Evolutionary conservation across 129 eudicot genomes (phyloP), one percentile per base, ranked within the genome.

Genomic region (Artemisia annua): DNA sequence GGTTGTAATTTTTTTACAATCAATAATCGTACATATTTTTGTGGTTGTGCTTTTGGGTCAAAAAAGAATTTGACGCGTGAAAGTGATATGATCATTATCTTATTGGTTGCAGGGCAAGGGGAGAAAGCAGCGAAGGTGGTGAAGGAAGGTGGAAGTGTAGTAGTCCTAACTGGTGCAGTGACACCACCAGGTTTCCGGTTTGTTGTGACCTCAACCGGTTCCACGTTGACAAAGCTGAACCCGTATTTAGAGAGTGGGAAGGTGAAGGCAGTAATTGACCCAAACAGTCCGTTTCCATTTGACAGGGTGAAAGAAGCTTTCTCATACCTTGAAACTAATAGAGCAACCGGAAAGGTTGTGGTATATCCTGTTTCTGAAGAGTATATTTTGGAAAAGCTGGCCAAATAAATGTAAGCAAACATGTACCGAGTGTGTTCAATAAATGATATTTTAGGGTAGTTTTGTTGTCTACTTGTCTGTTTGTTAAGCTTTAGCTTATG

Each of bases 131-230:
- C 48, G 59, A 81, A 81, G 69, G 84, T 76, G 50, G 77, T 75
- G 74, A 76, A 75, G 46, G 84, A 80, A 70, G 84, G 84, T 1
- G 84, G 84, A 13, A 81, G 56, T 58, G 77, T 81, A 77, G 84
- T 71, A 66, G 78, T 76, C 17, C 48, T 81, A 55, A 74, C 73
- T 16, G 84, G 81, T 3, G 73, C 80, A 14, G 84, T 81, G 26
- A 46, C 76, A 19, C 81, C 81, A 44, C 84, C 84, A 61, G 84
- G 80, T 59, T 80, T 80, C 73, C 64, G 76, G 62, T 81, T 81
- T 52, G 66, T 81, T 7, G 74, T 81, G 70, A 81, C 84, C 54
- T 75, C 84, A 5, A 81, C 75, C 0, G 80, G 80, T 48, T 32
- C 77, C 0, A 69, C 74, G 1, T 55, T 81, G 66, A 66, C 78